phyloP scores from a whole-genome alignment of 1,139 yeast species.

The Kurtzmaniella quercitrusa region DNA sequence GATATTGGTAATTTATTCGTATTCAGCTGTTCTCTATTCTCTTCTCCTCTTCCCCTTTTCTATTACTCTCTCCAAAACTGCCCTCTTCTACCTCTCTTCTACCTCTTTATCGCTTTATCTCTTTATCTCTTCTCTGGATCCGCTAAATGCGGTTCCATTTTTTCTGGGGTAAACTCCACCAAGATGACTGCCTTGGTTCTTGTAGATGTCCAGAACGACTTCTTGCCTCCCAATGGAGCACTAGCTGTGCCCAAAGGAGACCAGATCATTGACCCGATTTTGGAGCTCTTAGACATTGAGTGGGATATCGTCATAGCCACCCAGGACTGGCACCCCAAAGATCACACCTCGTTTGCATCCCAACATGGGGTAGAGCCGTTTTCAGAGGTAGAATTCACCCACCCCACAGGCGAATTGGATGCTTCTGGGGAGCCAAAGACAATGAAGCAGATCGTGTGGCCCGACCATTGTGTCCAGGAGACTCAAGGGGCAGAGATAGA shows the following conservation, averaged over 20 bases:
- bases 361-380: slow-evolving; percentile 57
- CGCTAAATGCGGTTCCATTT: too few relatives aligned
- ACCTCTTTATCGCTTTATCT: too few relatives aligned
- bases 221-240: slow-evolving; percentile 72
- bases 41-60: too few relatives aligned
- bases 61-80: too few relatives aligned
- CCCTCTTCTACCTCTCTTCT: too few relatives aligned
- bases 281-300: slow-evolving; percentile 32
- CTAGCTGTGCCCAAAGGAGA: slow-evolving; percentile 70
- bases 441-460: slow-evolving; percentile 65
- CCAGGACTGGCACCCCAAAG: slow-evolving; percentile 83
- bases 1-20: too few relatives aligned
- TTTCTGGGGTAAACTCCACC: not conserved
- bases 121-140: too few relatives aligned
- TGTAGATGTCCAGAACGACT: slow-evolving; percentile 83
- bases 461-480: slow-evolving; percentile 81
- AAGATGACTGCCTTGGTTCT: slow-evolving; percentile 54
- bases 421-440: slow-evolving; percentile 22
- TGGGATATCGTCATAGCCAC: slow-evolving; percentile 73
- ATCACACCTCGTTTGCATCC: slow-evolving; percentile 80
- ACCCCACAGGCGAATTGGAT: slow-evolving; percentile 43
- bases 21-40: too few relatives aligned
- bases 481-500: slow-evolving; percentile 67
- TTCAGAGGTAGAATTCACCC: slow-evolving; percentile 42
- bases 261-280: slow-evolving; percentile 49